Percentiles rank a stretch among this genome's conserved stretches.
These are phyloP conservation scores for Fusarium armeniacum DNA, from an alignment of 2,329 filamentous ascomycete genomes.

Conservation along the genomic window DNA sequence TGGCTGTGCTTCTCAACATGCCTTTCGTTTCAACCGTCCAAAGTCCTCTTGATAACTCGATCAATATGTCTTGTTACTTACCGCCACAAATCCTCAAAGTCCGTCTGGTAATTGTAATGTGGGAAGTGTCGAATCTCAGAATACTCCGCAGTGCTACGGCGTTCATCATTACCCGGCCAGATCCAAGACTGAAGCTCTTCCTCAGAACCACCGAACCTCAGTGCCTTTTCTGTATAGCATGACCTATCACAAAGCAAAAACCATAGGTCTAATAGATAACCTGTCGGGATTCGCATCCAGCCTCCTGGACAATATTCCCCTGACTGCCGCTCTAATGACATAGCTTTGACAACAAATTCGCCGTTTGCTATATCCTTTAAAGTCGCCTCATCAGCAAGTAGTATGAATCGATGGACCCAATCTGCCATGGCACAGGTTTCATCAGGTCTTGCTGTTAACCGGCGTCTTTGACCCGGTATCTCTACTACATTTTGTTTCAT, in stretches of 20 bases:
- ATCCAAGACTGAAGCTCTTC: conserved; percentile 2
- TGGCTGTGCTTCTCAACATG: too few relatives aligned
- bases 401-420: neutral
- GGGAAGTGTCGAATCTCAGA: neutral
- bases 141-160: neutral
- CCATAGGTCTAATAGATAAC: conserved; percentile 31
- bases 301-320: neutral
- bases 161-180: conserved; percentile 1
- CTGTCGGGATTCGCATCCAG: conserved; percentile 19
- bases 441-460: neutral
- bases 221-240: neutral
- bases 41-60: neutral
- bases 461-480: neutral
- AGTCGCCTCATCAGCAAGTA: neutral
- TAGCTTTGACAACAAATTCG: conserved; percentile 2
- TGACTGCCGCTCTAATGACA: neutral
- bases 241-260: neutral
- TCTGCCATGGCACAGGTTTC: conserved; percentile 1
- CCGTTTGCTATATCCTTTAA: conserved; percentile 4
- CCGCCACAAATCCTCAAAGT: neutral
- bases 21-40: too few relatives aligned
- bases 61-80: neutral
- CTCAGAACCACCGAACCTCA: neutral
- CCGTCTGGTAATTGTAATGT: neutral
- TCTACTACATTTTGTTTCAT: neutral